Percentiles rank a stretch among this genome's conserved stretches.
These are phyloP conservation scores for Trametopsis cervina DNA, from an alignment of 768 basidiomycete genomes.

Conservation along the genomic window DNA sequence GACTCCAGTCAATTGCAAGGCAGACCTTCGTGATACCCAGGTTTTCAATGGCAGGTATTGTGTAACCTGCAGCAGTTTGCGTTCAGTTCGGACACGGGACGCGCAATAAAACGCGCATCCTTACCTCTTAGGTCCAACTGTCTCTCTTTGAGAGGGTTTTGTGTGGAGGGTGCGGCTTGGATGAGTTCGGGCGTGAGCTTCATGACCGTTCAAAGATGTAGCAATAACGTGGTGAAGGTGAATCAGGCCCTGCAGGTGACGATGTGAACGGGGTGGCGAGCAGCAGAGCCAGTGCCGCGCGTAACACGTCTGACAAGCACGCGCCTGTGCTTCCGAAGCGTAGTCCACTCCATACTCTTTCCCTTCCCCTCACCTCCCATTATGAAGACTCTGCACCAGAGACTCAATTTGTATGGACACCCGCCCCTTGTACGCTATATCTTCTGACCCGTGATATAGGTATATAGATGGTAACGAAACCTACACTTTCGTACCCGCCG, in stretches of 20 bases:
- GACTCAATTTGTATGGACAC: slow-evolving; percentile 54
- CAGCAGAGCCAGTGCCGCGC: background rate
- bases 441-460: slow-evolving; percentile 30
- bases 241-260: background rate
- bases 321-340: background rate
- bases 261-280: background rate
- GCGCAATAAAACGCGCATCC: slow-evolving; percentile 12
- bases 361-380: slow-evolving; percentile 25
- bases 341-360: slow-evolving; percentile 1
- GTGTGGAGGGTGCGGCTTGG: slow-evolving; percentile 67
- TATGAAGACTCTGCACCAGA: slow-evolving; percentile 69
- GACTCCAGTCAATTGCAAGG: slow-evolving; percentile 10
- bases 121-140: slow-evolving; percentile 88
- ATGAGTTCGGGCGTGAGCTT: slow-evolving; percentile 94
- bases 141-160: slow-evolving; percentile 83
- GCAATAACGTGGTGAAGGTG: background rate
- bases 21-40: slow-evolving; percentile 84
- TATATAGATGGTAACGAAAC: slow-evolving; percentile 67
- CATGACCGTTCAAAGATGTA: slow-evolving; percentile 31
- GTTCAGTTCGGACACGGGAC: slow-evolving; percentile 12
- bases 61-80: slow-evolving; percentile 55
- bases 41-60: slow-evolving; percentile 95
- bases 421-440: background rate
- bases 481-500: slow-evolving; percentile 72
- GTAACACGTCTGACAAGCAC: background rate